Percentiles rank a stretch among this genome's conserved stretches.
Evolutionary conservation across 2,329 filamentous ascomycete species (phyloP).

Genomic region (Sporothrix globosa): DNA sequence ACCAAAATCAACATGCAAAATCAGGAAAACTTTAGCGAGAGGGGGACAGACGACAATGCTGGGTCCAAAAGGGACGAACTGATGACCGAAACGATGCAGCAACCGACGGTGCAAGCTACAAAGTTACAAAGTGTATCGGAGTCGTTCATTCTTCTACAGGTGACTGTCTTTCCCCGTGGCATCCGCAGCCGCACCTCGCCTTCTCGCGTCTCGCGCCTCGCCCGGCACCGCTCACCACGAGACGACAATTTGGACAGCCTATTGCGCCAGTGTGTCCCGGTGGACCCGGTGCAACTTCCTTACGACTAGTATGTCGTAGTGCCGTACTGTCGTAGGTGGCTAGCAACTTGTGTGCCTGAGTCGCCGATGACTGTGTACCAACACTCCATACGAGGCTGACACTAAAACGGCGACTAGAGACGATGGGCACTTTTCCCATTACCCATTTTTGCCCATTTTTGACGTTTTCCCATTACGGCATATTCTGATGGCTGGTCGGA

Average conservation of each 20-base stretch:
- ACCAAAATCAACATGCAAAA: background rate
- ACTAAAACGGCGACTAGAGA: too few relatives aligned
- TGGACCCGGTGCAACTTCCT: background rate
- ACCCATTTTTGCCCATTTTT: too few relatives aligned
- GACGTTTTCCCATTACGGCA: too few relatives aligned
- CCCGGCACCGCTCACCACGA: too few relatives aligned
- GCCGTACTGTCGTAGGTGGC: background rate
- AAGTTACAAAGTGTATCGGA: background rate
- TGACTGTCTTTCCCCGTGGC: background rate
- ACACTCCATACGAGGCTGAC: too few relatives aligned
- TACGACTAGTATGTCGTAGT: too few relatives aligned
- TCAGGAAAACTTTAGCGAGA: background rate
- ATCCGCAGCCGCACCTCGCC: background rate
- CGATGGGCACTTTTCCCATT: too few relatives aligned
- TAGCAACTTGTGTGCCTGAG: too few relatives aligned
- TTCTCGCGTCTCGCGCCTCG: constrained; percentile 14
- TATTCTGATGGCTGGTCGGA: too few relatives aligned
- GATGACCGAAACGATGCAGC: background rate
- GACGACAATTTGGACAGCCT: background rate
- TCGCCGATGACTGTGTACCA: too few relatives aligned
- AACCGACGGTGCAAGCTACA: background rate
- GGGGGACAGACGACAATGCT: background rate
- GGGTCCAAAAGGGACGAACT: background rate
- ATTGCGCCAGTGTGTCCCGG: background rate
- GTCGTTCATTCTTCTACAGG: background rate